These are phyloP conservation scores for Phytophthora agathidicida DNA, from an alignment of 352 stramenopile species.

Conservation along the genomic window DNA sequence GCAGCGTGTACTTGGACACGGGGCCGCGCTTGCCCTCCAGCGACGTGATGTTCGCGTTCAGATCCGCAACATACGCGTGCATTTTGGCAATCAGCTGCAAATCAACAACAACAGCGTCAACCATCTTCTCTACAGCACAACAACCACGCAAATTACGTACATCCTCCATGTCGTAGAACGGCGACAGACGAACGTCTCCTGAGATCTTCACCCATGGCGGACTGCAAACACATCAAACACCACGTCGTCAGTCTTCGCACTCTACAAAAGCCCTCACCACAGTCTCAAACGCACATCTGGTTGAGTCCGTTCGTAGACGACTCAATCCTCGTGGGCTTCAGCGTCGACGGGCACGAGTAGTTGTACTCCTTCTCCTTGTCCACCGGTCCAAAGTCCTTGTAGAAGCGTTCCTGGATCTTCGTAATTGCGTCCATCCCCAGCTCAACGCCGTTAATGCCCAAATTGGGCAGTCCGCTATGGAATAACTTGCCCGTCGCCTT, in stretches of 20 bases:
- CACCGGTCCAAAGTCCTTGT: conserved; percentile 86
- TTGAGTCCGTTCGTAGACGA: conserved; percentile 67
- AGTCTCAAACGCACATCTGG: conserved; percentile 51
- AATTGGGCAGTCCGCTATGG: conserved; percentile 88
- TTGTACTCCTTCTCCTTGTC: conserved; percentile 85
- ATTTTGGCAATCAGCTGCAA: conserved; percentile 63
- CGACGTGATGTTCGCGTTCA: conserved; percentile 83
- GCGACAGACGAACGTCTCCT: conserved; percentile 90
- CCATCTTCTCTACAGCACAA: neutral
- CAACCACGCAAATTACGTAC: conserved; percentile 41
- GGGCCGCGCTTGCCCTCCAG: conserved; percentile 81
- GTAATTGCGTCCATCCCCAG: conserved; percentile 82
- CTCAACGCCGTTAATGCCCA: conserved; percentile 90
- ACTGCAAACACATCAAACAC: conserved; percentile 37
- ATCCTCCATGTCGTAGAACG: conserved; percentile 91
- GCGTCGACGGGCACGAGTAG: conserved; percentile 79
- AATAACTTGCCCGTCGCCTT: conserved; percentile 92
- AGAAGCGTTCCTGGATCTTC: conserved; percentile 90
- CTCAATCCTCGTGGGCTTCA: conserved; percentile 82
- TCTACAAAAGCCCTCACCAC: neutral
- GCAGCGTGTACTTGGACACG: conserved; percentile 91
- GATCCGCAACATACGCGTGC: conserved; percentile 77
- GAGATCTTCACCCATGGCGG: conserved; percentile 89
- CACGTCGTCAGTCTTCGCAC: neutral
- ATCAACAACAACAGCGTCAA: conserved; percentile 2